Percentiles rank a stretch among this genome's conserved stretches.
phyloP scores from a whole-genome alignment of 805 yeast species.

The Wickerhamomyces hampshirensis region DNA sequence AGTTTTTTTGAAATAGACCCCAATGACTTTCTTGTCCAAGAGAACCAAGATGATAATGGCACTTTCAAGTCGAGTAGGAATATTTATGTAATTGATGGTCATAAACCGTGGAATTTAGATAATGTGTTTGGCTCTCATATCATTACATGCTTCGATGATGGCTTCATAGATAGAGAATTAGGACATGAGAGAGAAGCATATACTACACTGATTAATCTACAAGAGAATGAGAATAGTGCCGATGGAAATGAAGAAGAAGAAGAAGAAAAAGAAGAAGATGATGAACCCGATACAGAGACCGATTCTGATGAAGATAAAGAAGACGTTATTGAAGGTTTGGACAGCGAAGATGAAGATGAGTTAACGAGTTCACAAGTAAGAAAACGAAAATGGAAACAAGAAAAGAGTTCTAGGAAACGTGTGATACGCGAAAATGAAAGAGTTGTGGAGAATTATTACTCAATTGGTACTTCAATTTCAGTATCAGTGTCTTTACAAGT shows the following conservation, averaged over 20 bases:
- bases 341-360: slow-evolving; percentile 26
- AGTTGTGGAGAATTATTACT: slow-evolving; percentile 68
- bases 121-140: slow-evolving; percentile 80
- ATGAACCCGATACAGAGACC: slow-evolving; percentile 26
- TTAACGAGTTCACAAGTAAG: slow-evolving; percentile 24
- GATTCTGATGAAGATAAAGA: slow-evolving; percentile 28
- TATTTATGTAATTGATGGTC: slow-evolving; percentile 84
- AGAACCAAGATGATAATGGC: slow-evolving; percentile 23
- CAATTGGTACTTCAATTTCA: slow-evolving; percentile 73
- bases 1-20: slow-evolving; percentile 61
- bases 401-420: slow-evolving; percentile 36
- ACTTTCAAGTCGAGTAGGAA: slow-evolving; percentile 42
- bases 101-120: slow-evolving; percentile 95
- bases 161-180: slow-evolving; percentile 58
- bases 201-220: slow-evolving; percentile 39
- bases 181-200: slow-evolving; percentile 59
- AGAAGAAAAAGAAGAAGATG: slow-evolving; percentile 26
- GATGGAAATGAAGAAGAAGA: slow-evolving; percentile 33
- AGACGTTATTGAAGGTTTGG: slow-evolving; percentile 17
- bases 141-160: slow-evolving; percentile 85
- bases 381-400: slow-evolving; percentile 24
- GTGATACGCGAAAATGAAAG: slow-evolving; percentile 45
- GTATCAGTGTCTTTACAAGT: slow-evolving; percentile 75
- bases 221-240: slow-evolving; percentile 31
- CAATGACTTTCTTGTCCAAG: slow-evolving; percentile 38